Base-by-base conservation (phyloP, 345 rosid genomes). In the Hypericum perforatum region DNA sequence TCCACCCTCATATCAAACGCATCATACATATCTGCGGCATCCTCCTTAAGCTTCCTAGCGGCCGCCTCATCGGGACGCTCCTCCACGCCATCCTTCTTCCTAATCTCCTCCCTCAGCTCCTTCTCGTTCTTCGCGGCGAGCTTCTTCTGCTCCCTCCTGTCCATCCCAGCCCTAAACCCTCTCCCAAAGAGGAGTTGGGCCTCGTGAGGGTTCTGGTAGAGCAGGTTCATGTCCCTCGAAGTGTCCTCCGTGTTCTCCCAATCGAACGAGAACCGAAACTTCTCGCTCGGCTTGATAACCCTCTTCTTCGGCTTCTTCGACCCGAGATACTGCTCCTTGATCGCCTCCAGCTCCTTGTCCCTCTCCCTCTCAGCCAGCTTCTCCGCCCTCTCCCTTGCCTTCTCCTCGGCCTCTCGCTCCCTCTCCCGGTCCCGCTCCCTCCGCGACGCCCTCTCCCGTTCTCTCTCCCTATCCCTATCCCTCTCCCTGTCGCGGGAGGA, bases 241-340 rank as follows among this genome's bases (percentile, higher is more conserved):
- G 96, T 92, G 51, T 88, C 98, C 67, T 92, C 95, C 0, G 92
- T 88, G 71, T 83, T 80, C 59, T 83, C 96, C 98, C 96, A 92
- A 63, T 92, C 98, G 50, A 92, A 88, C 7, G 95, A 88, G 70
- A 88, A 88, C 42, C 96, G 75, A 47, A 92, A 92, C 74, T 88
- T 88, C 82, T 85, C 94, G 48, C 94, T 83, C 6, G 96, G 95
- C 61, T 83, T 81, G 8, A 88, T 85, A 22, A 46, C 98, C 65
- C 95, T 74, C 82, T 88, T 92, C 69, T 88, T 92, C 5, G 95
- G 95, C 60, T 92, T 92, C 74, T 83, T 88, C 6, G 97, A 85
- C 41, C 97, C 94, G 0, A 92, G 59, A 54, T 88, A 88, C 74
- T 92, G 97, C 62, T 92, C 94, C 38, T 85, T 92, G 39, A 92